These are phyloP conservation scores for Stentor roeselii DNA, from an alignment of 73 alveolate genomes.

Conservation along the genomic window DNA sequence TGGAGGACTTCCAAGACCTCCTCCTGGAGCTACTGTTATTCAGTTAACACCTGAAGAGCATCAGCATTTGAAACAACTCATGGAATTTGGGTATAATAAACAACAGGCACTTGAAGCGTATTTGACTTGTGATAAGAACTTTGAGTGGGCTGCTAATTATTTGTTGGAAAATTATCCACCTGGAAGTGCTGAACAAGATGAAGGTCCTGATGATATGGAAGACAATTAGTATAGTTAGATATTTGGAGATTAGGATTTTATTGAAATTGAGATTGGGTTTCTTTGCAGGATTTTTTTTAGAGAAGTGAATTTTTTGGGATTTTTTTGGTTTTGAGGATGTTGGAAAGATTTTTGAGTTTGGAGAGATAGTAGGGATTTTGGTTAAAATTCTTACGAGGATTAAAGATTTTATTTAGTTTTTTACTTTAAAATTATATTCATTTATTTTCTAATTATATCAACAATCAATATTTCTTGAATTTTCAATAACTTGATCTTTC, in stretches of 20 bases:
- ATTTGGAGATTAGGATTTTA: no score
- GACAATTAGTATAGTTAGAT: not conserved
- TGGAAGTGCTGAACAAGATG: not conserved
- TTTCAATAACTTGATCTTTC: no score
- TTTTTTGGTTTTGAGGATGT: no score
- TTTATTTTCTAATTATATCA: no score
- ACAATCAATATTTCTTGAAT: no score
- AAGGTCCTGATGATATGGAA: not conserved
- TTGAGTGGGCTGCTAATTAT: conserved; percentile 60
- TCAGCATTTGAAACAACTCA: conserved; percentile 55
- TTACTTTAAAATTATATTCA: no score
- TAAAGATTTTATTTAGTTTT: no score
- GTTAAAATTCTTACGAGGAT: no score
- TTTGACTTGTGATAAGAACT: conserved; percentile 67
- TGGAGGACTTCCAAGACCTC: conserved; percentile 57
- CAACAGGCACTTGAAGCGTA: conserved; percentile 67
- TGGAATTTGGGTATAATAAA: conserved; percentile 55
- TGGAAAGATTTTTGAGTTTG: no score
- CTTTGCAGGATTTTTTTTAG: not conserved
- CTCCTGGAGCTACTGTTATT: conserved; percentile 51
- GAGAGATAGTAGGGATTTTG: no score
- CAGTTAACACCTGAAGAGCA: conserved; percentile 58
- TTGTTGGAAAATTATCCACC: conserved; percentile 42
- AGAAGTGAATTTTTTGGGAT: not conserved
- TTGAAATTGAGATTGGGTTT: no score